Conservation (phyloP, 2,329 filamentous ascomycete species). For the Epichloe typhina region DNA sequence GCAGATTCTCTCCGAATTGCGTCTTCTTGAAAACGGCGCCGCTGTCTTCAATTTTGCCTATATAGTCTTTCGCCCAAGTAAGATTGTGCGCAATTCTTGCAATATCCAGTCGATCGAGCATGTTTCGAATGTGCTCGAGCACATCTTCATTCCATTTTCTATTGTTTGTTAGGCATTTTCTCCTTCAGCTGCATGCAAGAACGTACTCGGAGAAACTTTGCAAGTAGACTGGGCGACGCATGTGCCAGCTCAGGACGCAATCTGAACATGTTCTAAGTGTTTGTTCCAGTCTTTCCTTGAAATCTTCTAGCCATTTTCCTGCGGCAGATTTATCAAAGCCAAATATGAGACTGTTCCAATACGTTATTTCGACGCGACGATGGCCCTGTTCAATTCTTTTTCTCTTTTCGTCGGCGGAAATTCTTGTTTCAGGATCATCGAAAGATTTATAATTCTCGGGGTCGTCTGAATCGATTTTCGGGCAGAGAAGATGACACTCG, state of each 20-base stretch:
- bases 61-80: slow-evolving; percentile 38
- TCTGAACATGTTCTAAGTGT: slow-evolving; percentile 52
- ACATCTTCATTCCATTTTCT: slow-evolving; percentile 37
- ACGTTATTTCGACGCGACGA: slow-evolving; percentile 45
- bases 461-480: slow-evolving; percentile 50
- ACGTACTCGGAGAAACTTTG: slow-evolving; percentile 47
- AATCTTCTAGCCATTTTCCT: slow-evolving; percentile 45
- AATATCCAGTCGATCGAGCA: slow-evolving; percentile 48
- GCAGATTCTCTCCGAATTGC: slow-evolving; percentile 32
- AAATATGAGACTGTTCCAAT: slow-evolving; percentile 55
- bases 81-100: slow-evolving; percentile 48
- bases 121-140: slow-evolving; percentile 36
- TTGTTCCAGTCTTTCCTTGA: slow-evolving; percentile 41
- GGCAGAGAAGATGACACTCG: slow-evolving; percentile 55
- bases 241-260: slow-evolving; percentile 65
- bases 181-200: background rate
- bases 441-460: slow-evolving; percentile 40
- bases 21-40: slow-evolving; percentile 33
- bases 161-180: slow-evolving; percentile 9
- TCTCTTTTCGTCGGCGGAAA: slow-evolving; percentile 37
- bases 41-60: slow-evolving; percentile 36
- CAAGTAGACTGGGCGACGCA: slow-evolving; percentile 48
- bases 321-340: slow-evolving; percentile 50
- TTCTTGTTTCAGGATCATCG: slow-evolving; percentile 37
- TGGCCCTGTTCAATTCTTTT: slow-evolving; percentile 41